Evolutionary conservation across 1,139 yeast genomes (phyloP), one percentile per base, ranked within the genome.

Genomic region (Keqinozyma sinolaborantium): DNA sequence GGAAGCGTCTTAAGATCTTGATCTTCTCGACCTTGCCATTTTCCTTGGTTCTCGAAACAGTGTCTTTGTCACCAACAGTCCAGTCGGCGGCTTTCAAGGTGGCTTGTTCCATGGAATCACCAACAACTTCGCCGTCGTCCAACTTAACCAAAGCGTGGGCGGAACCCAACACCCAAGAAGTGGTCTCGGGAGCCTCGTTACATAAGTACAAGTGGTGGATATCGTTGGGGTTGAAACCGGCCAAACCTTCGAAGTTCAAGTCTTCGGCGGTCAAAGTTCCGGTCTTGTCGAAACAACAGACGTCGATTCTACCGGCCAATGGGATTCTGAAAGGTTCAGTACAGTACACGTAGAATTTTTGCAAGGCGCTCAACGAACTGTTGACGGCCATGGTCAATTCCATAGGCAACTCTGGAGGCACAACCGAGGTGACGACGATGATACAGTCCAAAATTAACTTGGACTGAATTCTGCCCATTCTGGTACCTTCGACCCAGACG

Each of bases 291-390:
- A 92, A 92, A 70, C 98, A 92, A 66, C 98, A 92, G 36, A 92
- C 95, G 59, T 92, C 99, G 41, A 94, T 80, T 66, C 98, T 81
- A 48, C 99, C 99, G 36, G 97, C 98, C 56, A 84, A 78, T 31
- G 99, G 98, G 44, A 92, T 90, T 65, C 99, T 78, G 67, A 92
- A 92, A 10, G 99, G 99, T 60, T 92, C 99, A 30, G 98, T 94
- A 70, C 99, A 92, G 69, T 85, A 92, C 43, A 92, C 82, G 56
- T 82, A 90, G 54, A 73, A 83, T 60, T 94, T 94, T 45, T 84
- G 81, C 42, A 92, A 73, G 4, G 96, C 88, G 33, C 92, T 79
- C 53, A 92, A 72, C 7, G 97, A 90, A 27, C 87, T 73, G 60
- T 92, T 92, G 26, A 92, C 98, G 38, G 98, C 98, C 90, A 92